Evolutionary conservation across 208 protist genomes (phyloP).

Genomic region (Leishmania major): DNA sequence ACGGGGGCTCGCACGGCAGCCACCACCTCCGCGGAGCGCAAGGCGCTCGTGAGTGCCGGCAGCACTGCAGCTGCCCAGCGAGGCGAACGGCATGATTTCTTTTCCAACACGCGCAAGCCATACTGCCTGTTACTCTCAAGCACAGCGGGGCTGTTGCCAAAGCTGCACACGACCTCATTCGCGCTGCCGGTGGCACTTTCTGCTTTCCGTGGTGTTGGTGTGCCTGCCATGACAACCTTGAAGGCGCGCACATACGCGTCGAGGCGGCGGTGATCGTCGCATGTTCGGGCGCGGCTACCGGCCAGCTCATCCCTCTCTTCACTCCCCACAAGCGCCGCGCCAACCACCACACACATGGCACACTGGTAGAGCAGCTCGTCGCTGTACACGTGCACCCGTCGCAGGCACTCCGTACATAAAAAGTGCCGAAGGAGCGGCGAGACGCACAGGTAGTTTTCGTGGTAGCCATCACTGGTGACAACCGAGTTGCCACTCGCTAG

Average conservation of each 20-base stretch:
- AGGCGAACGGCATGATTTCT: background rate
- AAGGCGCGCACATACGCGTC: constrained; percentile 29
- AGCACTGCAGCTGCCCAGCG: constrained; percentile 15
- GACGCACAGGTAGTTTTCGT: background rate
- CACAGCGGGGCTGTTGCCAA: background rate
- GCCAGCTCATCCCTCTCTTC: background rate
- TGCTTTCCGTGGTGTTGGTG: constrained; percentile 31
- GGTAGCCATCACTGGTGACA: background rate
- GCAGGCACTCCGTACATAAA: constrained; percentile 7
- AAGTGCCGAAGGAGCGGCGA: background rate
- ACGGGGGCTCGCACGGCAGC: background rate
- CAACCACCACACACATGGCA: constrained; percentile 31
- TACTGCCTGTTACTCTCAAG: constrained; percentile 19
- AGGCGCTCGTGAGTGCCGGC: background rate
- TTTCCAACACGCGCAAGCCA: background rate
- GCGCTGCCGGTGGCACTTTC: background rate
- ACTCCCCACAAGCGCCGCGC: background rate
- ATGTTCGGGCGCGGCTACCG: background rate
- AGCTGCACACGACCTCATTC: background rate
- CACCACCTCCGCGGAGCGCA: background rate
- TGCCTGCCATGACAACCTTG: constrained; percentile 25
- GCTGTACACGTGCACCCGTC: constrained; percentile 32
- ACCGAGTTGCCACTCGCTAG: background rate
- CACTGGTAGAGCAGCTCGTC: constrained; percentile 53
- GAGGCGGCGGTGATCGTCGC: background rate